These are phyloP conservation scores for Cairneyella variabilis DNA, from an alignment of 495 filamentous ascomycete species.

Conservation along the genomic window DNA sequence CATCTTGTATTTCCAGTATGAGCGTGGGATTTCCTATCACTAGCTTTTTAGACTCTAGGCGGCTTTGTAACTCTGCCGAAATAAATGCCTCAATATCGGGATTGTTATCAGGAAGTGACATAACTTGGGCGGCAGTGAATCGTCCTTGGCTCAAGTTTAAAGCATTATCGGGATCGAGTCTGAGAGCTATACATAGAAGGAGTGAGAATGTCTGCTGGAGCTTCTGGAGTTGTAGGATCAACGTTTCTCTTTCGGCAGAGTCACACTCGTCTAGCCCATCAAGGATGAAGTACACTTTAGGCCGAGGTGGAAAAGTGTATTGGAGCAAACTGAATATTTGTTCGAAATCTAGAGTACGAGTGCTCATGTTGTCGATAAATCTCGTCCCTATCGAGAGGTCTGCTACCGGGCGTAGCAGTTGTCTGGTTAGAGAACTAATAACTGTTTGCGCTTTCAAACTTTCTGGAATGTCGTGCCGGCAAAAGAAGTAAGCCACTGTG, in stretches of 20 bases:
- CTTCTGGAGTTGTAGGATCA: slow-evolving; percentile 25
- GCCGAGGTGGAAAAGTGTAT: too few relatives aligned
- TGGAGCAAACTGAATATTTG: too few relatives aligned
- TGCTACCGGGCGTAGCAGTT: too few relatives aligned
- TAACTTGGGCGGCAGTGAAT: slow-evolving; percentile 15
- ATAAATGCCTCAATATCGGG: slow-evolving; percentile 39
- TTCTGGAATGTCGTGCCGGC: too few relatives aligned
- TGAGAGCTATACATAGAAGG: slow-evolving; percentile 29
- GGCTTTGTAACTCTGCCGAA: slow-evolving; percentile 29
- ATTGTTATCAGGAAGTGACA: slow-evolving; percentile 34
- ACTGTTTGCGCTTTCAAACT: too few relatives aligned
- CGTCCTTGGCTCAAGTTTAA: slow-evolving; percentile 14
- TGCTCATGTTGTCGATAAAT: too few relatives aligned
- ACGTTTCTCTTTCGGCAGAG: slow-evolving; percentile 17
- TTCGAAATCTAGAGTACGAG: too few relatives aligned
- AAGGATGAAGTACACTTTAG: slow-evolving; percentile 34
- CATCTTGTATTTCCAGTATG: slow-evolving; percentile 33
- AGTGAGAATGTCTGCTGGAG: slow-evolving; percentile 27
- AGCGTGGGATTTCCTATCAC: slow-evolving; percentile 33
- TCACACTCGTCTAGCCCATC: slow-evolving; percentile 39
- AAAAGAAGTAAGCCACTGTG: too few relatives aligned
- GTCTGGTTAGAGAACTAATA: too few relatives aligned
- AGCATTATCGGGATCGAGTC: slow-evolving; percentile 26
- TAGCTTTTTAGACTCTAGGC: slow-evolving; percentile 30
- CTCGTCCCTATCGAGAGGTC: too few relatives aligned